phyloP scores from a whole-genome alignment of 2,329 filamentous ascomycete genomes.

The Phialemoniopsis sp. region DNA sequence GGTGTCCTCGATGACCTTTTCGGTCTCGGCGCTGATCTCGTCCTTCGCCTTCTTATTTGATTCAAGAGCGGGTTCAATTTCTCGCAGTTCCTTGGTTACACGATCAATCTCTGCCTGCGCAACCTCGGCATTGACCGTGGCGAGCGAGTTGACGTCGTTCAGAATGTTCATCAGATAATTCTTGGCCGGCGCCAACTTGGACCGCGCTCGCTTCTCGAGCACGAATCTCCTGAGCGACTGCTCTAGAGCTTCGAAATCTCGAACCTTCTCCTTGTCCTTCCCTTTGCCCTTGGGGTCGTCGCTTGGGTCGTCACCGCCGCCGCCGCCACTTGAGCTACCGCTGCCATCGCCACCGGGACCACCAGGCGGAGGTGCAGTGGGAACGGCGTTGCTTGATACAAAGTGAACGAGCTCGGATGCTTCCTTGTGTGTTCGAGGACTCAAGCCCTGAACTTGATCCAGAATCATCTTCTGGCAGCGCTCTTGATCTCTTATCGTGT shows the following conservation, averaged over 20 bases:
- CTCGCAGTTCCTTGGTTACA: constrained; percentile 73
- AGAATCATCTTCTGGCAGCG: constrained; percentile 90
- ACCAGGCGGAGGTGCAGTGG: constrained; percentile 58
- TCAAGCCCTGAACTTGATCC: constrained; percentile 83
- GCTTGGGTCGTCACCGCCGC: constrained; percentile 51
- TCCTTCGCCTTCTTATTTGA: constrained; percentile 74
- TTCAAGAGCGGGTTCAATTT: constrained; percentile 82
- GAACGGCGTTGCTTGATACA: constrained; percentile 94
- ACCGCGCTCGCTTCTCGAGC: constrained; percentile 89
- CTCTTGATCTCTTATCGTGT: constrained; percentile 87
- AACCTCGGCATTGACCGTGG: constrained; percentile 82
- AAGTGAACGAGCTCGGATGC: constrained; percentile 92
- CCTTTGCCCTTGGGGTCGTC: constrained; percentile 70
- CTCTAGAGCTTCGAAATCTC: constrained; percentile 87
- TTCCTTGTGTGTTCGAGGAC: constrained; percentile 89
- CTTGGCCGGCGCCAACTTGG: constrained; percentile 91
- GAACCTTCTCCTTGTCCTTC: constrained; percentile 82
- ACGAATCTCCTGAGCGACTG: constrained; percentile 88
- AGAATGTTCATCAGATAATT: constrained; percentile 94
- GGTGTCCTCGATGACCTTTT: constrained; percentile 77
- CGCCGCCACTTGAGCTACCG: constrained; percentile 47
- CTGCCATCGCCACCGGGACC: constrained; percentile 51
- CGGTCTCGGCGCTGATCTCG: constrained; percentile 77
- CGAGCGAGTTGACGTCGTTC: constrained; percentile 78
- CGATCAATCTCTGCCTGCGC: constrained; percentile 81